Conservation (phyloP, 305 asterid species). For the Withania somnifera region DNA sequence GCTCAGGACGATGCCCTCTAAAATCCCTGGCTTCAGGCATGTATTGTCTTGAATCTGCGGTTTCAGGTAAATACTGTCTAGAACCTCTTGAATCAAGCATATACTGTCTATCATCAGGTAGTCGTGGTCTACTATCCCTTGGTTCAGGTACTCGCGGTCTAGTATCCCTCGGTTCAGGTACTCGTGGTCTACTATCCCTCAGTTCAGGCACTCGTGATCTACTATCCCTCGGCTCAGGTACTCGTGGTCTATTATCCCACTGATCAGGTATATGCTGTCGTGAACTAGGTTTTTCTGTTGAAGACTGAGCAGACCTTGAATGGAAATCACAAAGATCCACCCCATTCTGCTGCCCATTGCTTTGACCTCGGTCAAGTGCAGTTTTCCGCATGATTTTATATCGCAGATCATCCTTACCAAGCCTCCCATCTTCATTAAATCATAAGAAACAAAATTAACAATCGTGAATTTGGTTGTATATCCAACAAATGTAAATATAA, state of each 20-base stretch:
- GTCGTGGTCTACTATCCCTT: conserved; percentile 28
- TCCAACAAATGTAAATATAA: background rate
- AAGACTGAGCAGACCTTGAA: conserved; percentile 78
- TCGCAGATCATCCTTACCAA: conserved; percentile 66
- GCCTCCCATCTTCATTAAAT: conserved; percentile 37
- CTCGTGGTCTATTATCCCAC: conserved; percentile 2
- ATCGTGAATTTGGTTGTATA: conserved; percentile 6
- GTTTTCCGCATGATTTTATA: conserved; percentile 58
- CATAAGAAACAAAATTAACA: conserved; percentile 10
- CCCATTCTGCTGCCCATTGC: conserved; percentile 30
- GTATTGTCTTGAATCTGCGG: conserved; percentile 26
- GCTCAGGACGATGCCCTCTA: conserved; percentile 16
- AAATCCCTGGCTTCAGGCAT: conserved; percentile 13
- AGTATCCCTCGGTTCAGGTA: conserved; percentile 14
- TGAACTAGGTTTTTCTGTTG: conserved; percentile 29
- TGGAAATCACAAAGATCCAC: conserved; percentile 66
- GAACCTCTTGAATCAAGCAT: conserved; percentile 25
- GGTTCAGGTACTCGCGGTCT: conserved; percentile 16
- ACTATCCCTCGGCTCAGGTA: conserved; percentile 14
- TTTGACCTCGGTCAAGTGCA: conserved; percentile 33
- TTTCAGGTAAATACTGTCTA: conserved; percentile 25
- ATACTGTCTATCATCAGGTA: conserved; percentile 26
- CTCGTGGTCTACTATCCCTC: background rate
- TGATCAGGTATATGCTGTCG: conserved; percentile 13
- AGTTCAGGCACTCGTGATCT: conserved; percentile 13